Evolutionary conservation across 1,284 basidiomycete species (phyloP).

Genomic region (Boletellus sp.): DNA sequence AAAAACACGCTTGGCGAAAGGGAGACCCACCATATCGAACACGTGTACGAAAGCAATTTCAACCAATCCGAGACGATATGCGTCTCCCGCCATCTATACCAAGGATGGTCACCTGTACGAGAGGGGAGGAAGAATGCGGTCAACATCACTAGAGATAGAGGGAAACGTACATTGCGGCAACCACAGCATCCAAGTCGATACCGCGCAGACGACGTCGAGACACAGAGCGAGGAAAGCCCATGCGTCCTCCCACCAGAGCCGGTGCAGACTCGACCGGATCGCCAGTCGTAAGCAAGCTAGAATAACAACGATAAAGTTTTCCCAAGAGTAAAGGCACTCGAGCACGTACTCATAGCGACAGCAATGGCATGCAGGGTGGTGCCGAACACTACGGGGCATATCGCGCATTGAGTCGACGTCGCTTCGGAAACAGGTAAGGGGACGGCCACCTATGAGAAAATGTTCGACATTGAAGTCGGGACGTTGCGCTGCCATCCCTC

Average conservation of each 20-base stretch:
- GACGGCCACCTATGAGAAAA: constrained; percentile 4
- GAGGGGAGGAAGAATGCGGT: background rate
- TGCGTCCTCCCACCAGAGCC: constrained; percentile 23
- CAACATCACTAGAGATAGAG: background rate
- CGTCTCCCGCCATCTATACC: constrained; percentile 4
- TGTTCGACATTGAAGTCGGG: background rate
- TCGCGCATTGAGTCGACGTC: background rate
- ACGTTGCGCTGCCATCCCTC: constrained; percentile 3
- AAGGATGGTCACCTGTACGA: constrained; percentile 9
- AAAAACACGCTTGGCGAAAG: background rate
- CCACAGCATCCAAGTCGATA: constrained; percentile 15
- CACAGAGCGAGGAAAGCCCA: constrained; percentile 15
- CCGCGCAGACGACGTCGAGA: constrained; percentile 6
- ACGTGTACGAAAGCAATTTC: constrained; percentile 9
- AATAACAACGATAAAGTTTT: background rate
- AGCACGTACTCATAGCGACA: constrained; percentile 6
- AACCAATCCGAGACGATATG: constrained; percentile 16
- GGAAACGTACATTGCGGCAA: constrained; percentile 13
- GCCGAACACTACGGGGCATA: constrained; percentile 4
- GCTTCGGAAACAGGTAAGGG: background rate
- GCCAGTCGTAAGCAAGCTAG: constrained; percentile 15
- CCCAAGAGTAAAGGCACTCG: background rate
- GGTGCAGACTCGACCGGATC: constrained; percentile 6
- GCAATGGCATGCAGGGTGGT: constrained; percentile 12
- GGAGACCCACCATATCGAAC: constrained; percentile 11